Evolutionary conservation across 2,329 filamentous ascomycete genomes (phyloP).

Genomic region (Neopestalotiopsis sp.): DNA sequence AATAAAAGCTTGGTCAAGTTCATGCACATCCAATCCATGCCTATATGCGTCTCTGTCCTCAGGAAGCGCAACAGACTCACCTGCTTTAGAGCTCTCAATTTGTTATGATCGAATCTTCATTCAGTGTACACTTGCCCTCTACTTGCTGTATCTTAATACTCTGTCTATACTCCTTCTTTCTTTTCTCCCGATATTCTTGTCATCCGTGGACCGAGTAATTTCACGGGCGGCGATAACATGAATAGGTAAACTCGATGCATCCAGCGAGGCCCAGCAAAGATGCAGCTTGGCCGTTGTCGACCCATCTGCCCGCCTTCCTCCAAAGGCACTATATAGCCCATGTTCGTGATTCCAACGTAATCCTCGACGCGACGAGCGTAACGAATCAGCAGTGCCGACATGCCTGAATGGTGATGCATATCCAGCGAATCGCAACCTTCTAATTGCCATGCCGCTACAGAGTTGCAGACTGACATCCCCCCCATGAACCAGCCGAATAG

Average conservation of each 20-base stretch:
- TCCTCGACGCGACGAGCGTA: constrained; percentile 17
- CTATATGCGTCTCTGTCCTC: too few relatives aligned
- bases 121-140: too few relatives aligned
- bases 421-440: constrained; percentile 22
- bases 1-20: too few relatives aligned
- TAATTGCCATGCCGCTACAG: constrained; percentile 24
- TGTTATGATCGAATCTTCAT: too few relatives aligned
- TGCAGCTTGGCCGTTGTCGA: neutral
- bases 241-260: constrained; percentile 19
- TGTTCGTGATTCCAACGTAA: constrained; percentile 24
- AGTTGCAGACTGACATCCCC: constrained; percentile 28
- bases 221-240: constrained; percentile 18
- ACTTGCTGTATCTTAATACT: too few relatives aligned
- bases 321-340: constrained; percentile 6
- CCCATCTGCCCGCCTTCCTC: neutral
- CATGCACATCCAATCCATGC: too few relatives aligned
- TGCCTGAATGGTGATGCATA: constrained; percentile 16
- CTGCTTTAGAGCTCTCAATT: too few relatives aligned
- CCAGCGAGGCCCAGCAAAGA: constrained; percentile 22
- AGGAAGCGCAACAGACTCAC: too few relatives aligned
- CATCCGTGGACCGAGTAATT: constrained; percentile 7
- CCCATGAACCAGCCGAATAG: constrained; percentile 29
- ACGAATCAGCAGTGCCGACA: constrained; percentile 16
- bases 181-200: neutral
- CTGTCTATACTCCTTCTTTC: neutral